Conservation (phyloP, 2,329 filamentous ascomycete genomes). For the Endoconidiophora polonica region DNA sequence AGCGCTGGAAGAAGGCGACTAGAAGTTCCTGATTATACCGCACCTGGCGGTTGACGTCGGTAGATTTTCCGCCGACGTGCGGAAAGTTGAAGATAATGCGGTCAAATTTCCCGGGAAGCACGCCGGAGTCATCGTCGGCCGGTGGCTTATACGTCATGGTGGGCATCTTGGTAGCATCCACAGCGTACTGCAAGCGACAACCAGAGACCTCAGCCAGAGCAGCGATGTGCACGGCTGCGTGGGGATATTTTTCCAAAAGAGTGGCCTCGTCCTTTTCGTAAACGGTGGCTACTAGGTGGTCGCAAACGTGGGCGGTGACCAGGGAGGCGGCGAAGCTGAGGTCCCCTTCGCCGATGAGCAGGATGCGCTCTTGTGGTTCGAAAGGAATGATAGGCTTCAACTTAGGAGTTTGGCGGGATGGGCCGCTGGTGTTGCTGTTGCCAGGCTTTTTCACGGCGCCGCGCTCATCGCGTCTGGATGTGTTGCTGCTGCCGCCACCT, state of each 20-base stretch:
- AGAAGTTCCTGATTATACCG: slow-evolving; percentile 74
- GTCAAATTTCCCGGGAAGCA: slow-evolving; percentile 39
- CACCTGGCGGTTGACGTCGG: slow-evolving; percentile 87
- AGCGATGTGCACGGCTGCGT: slow-evolving; percentile 42
- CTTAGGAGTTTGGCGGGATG: slow-evolving; percentile 3
- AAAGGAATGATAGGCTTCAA: slow-evolving; percentile 45
- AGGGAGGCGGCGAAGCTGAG: slow-evolving; percentile 60
- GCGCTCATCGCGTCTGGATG: slow-evolving; percentile 1
- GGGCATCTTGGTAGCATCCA: slow-evolving; percentile 51
- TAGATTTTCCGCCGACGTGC: slow-evolving; percentile 81
- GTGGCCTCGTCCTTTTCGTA: slow-evolving; percentile 40
- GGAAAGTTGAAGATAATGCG: slow-evolving; percentile 92
- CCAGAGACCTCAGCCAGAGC: slow-evolving; percentile 24
- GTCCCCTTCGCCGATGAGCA: slow-evolving; percentile 67
- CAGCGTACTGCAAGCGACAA: slow-evolving; percentile 36
- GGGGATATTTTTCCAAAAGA: slow-evolving; percentile 58
- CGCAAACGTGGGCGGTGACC: slow-evolving; percentile 47
- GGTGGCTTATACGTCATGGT: slow-evolving; percentile 24
- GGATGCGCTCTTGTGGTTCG: slow-evolving; percentile 45
- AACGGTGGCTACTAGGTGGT: slow-evolving; percentile 51
- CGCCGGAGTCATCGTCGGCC: slow-evolving; percentile 14
- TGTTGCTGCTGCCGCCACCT: slow-evolving; percentile 1
- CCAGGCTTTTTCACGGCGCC: slow-evolving; percentile 14
- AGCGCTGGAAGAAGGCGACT: slow-evolving; percentile 47
- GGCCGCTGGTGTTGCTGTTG: slow-evolving; percentile 12